Evolutionary conservation across 2,329 filamentous ascomycete species (phyloP).

Genomic region (Cladosporium austrohemisphaericum): DNA sequence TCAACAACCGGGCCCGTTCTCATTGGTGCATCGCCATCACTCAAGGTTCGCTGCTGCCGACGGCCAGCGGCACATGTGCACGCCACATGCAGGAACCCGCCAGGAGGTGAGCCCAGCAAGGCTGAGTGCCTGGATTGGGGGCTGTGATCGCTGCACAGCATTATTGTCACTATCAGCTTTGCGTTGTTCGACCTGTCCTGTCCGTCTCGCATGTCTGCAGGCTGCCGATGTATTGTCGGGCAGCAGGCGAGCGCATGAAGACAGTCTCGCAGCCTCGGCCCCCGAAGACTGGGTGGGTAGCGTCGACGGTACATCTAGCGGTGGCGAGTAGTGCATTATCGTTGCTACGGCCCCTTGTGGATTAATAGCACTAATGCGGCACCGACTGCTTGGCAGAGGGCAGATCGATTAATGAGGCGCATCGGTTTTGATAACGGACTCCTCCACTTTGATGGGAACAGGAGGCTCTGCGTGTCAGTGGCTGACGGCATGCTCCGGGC

Average conservation of each 20-base stretch:
- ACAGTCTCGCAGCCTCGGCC: too few species aligned
- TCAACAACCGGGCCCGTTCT: neutral
- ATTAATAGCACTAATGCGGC: neutral
- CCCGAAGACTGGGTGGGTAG: too few species aligned
- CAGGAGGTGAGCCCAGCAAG: too few species aligned
- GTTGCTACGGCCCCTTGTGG: neutral
- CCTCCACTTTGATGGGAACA: neutral
- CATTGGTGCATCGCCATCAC: neutral
- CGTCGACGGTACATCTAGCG: too few species aligned
- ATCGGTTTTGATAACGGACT: neutral
- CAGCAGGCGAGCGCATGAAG: too few species aligned
- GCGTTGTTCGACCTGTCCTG: too few species aligned
- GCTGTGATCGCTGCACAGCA: too few species aligned
- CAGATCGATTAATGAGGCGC: neutral
- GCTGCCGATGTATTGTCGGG: too few species aligned
- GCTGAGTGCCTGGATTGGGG: too few species aligned
- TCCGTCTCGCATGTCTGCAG: too few species aligned
- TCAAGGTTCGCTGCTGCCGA: neutral
- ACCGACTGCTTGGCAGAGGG: neutral
- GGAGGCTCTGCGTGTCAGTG: neutral
- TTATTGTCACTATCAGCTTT: too few species aligned
- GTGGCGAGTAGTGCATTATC: too few species aligned
- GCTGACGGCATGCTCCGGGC: neutral
- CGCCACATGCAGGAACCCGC: slow-evolving; percentile 9
- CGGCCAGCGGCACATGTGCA: neutral